A percentile compares a stretch with the other conserved stretches of the same genome.
Conservation (phyloP, 208 protist species). For the Acanthamoeba triangularis region DNA sequence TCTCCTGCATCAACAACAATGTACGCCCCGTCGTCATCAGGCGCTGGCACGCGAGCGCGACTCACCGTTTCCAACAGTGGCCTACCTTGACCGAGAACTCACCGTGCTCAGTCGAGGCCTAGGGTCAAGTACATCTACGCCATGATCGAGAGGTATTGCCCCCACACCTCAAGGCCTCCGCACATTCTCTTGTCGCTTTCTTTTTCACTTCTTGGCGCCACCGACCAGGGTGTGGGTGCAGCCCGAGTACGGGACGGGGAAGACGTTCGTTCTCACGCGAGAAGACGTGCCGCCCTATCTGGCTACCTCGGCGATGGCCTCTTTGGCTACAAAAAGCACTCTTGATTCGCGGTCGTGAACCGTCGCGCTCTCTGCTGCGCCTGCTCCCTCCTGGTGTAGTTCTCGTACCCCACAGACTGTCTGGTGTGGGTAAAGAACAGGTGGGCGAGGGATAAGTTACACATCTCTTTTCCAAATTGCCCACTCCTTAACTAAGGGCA, state of each 20-base stretch:
- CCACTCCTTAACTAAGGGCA: no score
- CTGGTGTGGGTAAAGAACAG: no score
- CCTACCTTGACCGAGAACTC: slow-evolving; percentile 44
- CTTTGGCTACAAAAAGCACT: slow-evolving; percentile 48
- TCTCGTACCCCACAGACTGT: no score
- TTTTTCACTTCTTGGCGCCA: not conserved
- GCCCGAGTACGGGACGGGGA: slow-evolving; percentile 27
- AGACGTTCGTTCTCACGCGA: slow-evolving; percentile 14
- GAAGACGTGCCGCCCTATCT: slow-evolving; percentile 50
- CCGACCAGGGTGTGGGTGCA: slow-evolving; percentile 20
- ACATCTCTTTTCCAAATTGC: no score
- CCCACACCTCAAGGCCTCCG: not conserved
- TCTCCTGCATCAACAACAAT: slow-evolving; percentile 56
- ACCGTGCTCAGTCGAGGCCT: not conserved
- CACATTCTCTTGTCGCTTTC: not conserved
- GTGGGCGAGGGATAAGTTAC: no score
- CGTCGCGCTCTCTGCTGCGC: no score
- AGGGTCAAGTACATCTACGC: slow-evolving; percentile 32
- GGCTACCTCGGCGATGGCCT: slow-evolving; percentile 27
- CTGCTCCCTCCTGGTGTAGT: no score
- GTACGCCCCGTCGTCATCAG: not conserved
- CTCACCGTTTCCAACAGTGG: not conserved
- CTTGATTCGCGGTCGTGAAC: no score
- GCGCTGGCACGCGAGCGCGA: not conserved
- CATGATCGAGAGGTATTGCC: not conserved